Evolutionary conservation across 345 rosid genomes (phyloP), one percentile per base, ranked within the genome.

Genomic region (Pistacia atlantica): DNA sequence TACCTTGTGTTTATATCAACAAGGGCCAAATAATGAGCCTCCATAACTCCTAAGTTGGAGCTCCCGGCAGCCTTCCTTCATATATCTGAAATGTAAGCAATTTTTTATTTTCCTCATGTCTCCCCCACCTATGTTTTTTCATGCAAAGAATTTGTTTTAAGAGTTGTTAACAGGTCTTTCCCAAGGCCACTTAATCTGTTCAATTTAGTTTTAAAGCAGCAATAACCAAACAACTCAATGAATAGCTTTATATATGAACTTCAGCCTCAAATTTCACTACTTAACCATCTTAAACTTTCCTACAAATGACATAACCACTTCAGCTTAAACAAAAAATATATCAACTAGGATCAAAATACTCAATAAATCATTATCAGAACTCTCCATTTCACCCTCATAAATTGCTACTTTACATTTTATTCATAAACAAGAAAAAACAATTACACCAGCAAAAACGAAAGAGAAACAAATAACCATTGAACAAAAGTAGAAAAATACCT

Each of bases 401-500:
- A n/a, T 52, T 11, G 57, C 63, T 5, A 56, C 6, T 56, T 37
- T 55, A 1, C 33, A 31, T 31, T 31, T 31, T 31, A 31, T 31
- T 31, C 33, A 31, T 31, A 31, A 31, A 31, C 33, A 31, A 31
- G 33, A 31, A 31, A 31, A 31, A 31, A 0, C 33, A 31, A 31
- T 31, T 31, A 35, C 45, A 49, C 17, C 4, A 13, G 18, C 12
- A 0, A 20, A 38, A 56, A 57, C 3, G 11, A 75, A 64, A 16
- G 0, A 46, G 63, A 38, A 65, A 35, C 12, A 9, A 35, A 45
- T 18, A 58, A 14, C n/a, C 18, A 67, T 31, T 25, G 25, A 25
- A 22, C 25, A 25, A 25, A 52, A 71, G 46, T 18, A 10, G 58
- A 3, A 25, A 65, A n/a, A 69, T 55, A 91, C 98, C 95, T 90